Evolutionary conservation across 768 basidiomycete genomes (phyloP).

Genomic region (Postia placenta): DNA sequence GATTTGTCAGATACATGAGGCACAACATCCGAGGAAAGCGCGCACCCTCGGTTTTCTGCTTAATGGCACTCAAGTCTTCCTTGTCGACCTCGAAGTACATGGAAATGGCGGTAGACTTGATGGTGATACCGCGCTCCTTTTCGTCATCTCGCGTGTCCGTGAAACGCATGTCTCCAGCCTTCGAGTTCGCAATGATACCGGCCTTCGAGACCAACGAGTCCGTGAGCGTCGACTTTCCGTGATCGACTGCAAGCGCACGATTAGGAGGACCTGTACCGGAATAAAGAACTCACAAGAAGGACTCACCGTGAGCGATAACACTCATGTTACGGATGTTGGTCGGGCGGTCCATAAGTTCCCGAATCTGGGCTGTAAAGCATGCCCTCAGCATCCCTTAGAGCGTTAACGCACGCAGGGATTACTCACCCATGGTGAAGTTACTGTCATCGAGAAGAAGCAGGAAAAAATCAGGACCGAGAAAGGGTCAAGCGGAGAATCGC

Average conservation of each 20-base stretch:
- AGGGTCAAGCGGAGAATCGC: no score
- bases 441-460: conserved; percentile 39
- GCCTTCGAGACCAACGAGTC: conserved; percentile 99
- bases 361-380: conserved; percentile 65
- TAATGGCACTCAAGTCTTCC: conserved; percentile 79
- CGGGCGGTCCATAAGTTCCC: conserved; percentile 80
- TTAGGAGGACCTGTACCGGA: not conserved
- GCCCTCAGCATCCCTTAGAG: conserved; percentile 4
- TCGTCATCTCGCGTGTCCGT: conserved; percentile 97
- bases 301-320: conserved; percentile 85
- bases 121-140: conserved; percentile 99
- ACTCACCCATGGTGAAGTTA: conserved; percentile 86
- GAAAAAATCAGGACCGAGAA: no score
- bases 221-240: conserved; percentile 99
- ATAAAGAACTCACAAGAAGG: conserved; percentile 2
- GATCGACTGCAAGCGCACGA: conserved; percentile 71
- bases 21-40: conserved; percentile 8
- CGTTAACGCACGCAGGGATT: not conserved
- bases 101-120: conserved; percentile 99
- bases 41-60: conserved; percentile 91
- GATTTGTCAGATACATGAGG: conserved; percentile 9
- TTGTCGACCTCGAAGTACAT: conserved; percentile 98
- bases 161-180: conserved; percentile 95
- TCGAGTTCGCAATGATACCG: conserved; percentile 93
- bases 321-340: conserved; percentile 95